phyloP scores from a whole-genome alignment of 148 eudicot genomes.

The Dianthus caryophyllus region DNA sequence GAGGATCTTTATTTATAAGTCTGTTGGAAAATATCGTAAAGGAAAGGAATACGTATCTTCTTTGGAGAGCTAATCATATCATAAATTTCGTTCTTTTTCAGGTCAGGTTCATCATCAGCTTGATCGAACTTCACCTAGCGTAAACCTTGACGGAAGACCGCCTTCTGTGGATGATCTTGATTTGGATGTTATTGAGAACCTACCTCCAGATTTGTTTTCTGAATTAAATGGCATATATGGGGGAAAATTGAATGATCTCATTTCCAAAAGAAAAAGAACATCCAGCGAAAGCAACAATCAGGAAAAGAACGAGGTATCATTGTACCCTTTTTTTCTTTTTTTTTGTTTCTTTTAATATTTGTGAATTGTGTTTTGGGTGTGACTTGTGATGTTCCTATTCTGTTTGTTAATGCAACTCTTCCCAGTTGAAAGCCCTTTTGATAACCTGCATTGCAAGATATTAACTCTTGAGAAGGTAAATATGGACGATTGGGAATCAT shows the following conservation, averaged over 20 bases:
- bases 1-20: background rate
- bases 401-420: background rate
- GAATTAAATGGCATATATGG: conserved; percentile 74
- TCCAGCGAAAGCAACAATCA: conserved; percentile 16
- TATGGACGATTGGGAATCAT: background rate
- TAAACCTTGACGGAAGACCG: conserved; percentile 28
- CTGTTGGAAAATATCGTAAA: background rate
- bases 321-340: conserved; percentile 4
- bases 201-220: conserved; percentile 77
- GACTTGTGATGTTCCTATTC: background rate
- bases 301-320: conserved; percentile 34
- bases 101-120: conserved; percentile 28
- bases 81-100: conserved; percentile 17
- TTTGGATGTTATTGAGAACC: conserved; percentile 64
- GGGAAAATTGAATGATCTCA: conserved; percentile 55
- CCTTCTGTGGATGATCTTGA: conserved; percentile 85
- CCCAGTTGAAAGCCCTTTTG: background rate
- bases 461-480: background rate
- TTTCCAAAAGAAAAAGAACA: conserved; percentile 45
- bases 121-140: conserved; percentile 22
- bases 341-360: background rate
- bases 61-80: conserved; percentile 16
- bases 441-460: background rate
- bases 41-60: background rate
- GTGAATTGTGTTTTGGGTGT: background rate